phyloP scores from a whole-genome alignment of 495 filamentous ascomycete genomes.

The Thermochaetoides thermophila region DNA sequence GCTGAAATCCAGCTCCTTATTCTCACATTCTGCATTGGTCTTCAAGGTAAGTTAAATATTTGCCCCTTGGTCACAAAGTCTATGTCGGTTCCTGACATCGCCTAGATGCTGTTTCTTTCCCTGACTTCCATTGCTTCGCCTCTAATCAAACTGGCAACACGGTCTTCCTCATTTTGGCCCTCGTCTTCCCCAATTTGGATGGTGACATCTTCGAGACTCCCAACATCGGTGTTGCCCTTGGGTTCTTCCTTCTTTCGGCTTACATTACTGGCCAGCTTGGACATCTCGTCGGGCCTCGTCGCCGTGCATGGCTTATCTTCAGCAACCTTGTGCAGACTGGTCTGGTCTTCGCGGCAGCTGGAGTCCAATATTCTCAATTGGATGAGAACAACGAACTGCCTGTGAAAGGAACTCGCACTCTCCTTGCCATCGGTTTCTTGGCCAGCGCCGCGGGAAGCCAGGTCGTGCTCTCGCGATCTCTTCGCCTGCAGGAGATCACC shows the following conservation, averaged over 20 bases:
- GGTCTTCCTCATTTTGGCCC: conserved; percentile 39
- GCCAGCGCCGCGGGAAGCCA: conserved; percentile 43
- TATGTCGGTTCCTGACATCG: background rate
- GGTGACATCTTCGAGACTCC: conserved; percentile 31
- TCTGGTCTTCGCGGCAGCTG: conserved; percentile 38
- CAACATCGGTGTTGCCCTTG: conserved; percentile 40
- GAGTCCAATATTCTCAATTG: conserved; percentile 28
- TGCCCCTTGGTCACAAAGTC: background rate
- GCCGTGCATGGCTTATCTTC: conserved; percentile 36
- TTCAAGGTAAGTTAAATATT: conserved; percentile 16
- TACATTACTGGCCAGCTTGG: conserved; percentile 42
- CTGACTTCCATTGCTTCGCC: conserved; percentile 48
- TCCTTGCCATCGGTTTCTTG: conserved; percentile 34
- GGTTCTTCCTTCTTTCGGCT: conserved; percentile 37
- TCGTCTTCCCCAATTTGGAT: conserved; percentile 33
- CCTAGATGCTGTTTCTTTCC: conserved; percentile 44
- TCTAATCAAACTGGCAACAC: conserved; percentile 55
- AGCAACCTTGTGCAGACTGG: conserved; percentile 38
- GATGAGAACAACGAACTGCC: conserved; percentile 8
- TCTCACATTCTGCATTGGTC: conserved; percentile 28
- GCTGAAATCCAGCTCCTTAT: conserved; percentile 28
- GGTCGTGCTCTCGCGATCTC: conserved; percentile 38
- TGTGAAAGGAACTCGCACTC: conserved; percentile 17
- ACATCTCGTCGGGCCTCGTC: conserved; percentile 34
- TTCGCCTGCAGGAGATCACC: conserved; percentile 46